Evolutionary conservation across 1,284 basidiomycete species (phyloP).

Genomic region (Termitomyces sp.): DNA sequence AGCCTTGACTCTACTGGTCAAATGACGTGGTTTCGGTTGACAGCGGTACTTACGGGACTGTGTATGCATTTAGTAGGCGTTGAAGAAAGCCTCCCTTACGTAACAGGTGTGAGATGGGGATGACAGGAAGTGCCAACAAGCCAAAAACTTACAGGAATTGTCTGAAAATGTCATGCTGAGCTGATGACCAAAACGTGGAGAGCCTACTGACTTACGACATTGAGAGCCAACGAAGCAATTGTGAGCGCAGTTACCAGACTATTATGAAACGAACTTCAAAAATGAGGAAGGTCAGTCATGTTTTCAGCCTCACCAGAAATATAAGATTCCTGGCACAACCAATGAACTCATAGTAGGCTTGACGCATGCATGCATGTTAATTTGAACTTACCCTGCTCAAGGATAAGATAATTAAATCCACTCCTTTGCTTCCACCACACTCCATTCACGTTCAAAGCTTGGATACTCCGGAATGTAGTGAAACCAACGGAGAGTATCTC

Average conservation of each 20-base stretch:
- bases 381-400: background rate
- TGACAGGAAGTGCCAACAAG: background rate
- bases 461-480: background rate
- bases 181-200: background rate
- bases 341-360: background rate
- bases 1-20: conserved; percentile 6
- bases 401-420: background rate
- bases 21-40: background rate
- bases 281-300: background rate
- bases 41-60: background rate
- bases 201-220: background rate
- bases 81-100: background rate
- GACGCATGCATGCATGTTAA: background rate
- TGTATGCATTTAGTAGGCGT: background rate
- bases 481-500: background rate
- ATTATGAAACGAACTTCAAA: background rate
- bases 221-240: conserved; percentile 2
- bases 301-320: background rate
- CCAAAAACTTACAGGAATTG: background rate
- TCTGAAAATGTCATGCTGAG: background rate
- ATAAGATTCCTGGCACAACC: background rate
- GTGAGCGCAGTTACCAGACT: background rate
- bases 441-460: background rate
- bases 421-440: background rate
- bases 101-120: background rate